Percentiles rank a stretch among this genome's conserved stretches.
These are phyloP conservation scores for Ballota nigra DNA, from an alignment of 257 asterid species.

Conservation along the genomic window DNA sequence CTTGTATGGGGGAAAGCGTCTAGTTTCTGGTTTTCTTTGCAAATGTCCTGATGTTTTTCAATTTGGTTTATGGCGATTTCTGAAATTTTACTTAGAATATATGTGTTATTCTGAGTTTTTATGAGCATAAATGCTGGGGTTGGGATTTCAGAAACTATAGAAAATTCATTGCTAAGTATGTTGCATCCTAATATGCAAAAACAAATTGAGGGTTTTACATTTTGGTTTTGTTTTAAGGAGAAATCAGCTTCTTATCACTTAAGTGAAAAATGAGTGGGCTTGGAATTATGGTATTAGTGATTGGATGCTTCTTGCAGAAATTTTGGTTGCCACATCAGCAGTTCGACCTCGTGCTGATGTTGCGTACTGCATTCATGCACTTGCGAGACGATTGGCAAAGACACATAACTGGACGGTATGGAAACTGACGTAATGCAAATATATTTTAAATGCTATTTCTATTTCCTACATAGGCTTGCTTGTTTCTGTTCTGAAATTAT, in stretches of 20 bases:
- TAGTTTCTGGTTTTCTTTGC: neutral
- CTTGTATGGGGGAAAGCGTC: neutral
- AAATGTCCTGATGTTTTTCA: neutral
- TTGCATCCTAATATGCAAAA: conserved; percentile 7
- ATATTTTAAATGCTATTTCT: neutral
- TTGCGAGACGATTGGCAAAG: conserved; percentile 88
- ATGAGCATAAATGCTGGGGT: conserved; percentile 6
- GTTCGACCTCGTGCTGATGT: conserved; percentile 96
- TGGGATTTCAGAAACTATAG: conserved; percentile 8
- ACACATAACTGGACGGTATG: conserved; percentile 99
- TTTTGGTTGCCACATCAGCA: conserved; percentile 84
- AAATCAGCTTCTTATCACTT: neutral
- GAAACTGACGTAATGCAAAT: conserved; percentile 14
- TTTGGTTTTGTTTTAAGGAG: neutral
- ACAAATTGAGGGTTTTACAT: conserved; percentile 8
- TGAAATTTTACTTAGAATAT: neutral
- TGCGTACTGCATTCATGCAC: conserved; percentile 93
- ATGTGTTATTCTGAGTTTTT: neutral
- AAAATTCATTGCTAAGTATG: neutral
- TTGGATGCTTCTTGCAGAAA: conserved; percentile 74
- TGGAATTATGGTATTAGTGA: conserved; percentile 29
- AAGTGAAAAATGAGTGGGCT: conserved; percentile 31
- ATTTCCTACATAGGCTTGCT: neutral
- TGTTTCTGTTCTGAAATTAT: neutral
- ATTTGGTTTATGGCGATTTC: neutral